Evolutionary conservation across 2,329 filamentous ascomycete genomes (phyloP).

Genomic region (Apiospora arundinis): DNA sequence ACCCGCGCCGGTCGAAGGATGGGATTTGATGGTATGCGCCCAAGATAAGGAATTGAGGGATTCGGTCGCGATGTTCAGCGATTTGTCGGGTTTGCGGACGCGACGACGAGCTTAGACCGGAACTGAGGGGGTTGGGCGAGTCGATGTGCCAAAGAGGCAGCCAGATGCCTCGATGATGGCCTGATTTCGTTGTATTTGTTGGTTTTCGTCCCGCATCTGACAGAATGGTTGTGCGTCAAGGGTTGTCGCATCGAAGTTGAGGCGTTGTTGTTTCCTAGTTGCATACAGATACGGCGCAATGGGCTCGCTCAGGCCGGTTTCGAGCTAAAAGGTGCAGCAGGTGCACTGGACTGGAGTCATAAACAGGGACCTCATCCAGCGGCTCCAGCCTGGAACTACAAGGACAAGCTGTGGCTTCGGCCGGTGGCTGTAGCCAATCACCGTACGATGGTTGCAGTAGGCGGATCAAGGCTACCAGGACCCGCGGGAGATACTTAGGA

Average conservation of each 20-base stretch:
- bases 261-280: conserved; percentile 11
- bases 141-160: background rate
- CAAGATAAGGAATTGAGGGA: background rate
- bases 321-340: conserved; percentile 11
- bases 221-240: background rate
- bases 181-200: background rate
- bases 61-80: background rate
- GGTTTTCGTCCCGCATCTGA: conserved; percentile 1
- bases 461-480: background rate
- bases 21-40: background rate
- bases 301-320: conserved; percentile 1
- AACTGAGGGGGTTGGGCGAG: background rate
- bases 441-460: background rate
- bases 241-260: conserved; percentile 10
- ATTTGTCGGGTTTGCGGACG: background rate
- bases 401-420: conserved; percentile 15
- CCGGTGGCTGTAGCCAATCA: conserved; percentile 11
- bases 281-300: conserved; percentile 9
- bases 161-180: conserved; percentile 2
- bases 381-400: background rate
- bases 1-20: conserved; percentile 12
- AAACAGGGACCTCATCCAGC: background rate
- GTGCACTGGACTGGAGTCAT: conserved; percentile 13
- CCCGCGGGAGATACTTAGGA: background rate
- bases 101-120: background rate